Evolutionary conservation across 176 grass and related monocot genomes (phyloP), one percentile per base, ranked within the genome.

Genomic region (Triticum monococcum): DNA sequence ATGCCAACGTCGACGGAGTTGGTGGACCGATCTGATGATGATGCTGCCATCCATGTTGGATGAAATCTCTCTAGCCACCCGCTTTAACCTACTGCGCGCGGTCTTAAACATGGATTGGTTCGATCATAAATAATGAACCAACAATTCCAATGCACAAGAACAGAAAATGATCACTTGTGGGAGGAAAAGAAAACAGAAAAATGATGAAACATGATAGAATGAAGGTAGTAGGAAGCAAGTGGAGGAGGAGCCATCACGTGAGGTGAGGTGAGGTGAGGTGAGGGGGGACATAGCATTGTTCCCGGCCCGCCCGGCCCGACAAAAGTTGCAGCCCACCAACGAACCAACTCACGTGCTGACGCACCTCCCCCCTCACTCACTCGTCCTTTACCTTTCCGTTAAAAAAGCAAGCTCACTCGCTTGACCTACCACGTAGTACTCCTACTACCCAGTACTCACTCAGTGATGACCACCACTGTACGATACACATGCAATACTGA

Each of bases 261-360:
- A 57, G 54, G 18, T 9, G 69, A 25, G 69, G 20, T 12, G 35
- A 43, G 70, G 84, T 12, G n/a, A 40, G 36, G 13, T 65, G 81
- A 28, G 54, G 54, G 74, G 79, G 81, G 81, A 71, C 82, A 81
- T 75, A 52, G 48, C 72, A 75, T 17, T 75, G 72, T 75, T 75
- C 72, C 72, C 41, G 72, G 41, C 13, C 72, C 64, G 30, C 7
- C 64, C 83, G 59, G 22, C 87, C 87, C 85, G 88, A 79, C 82
- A 85, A 89, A 89, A 84, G 82, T 60, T 81, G 77, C 81, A 89
- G 66, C 62, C 54, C 81, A 81, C 65, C 87, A 85, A 80, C 57
- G 81, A 83, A 83, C 81, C 81, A 89, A 64, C 24, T 89, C 88
- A 89, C 88, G 88, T 89, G 88, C 77, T 85, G 65, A 89, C 88